Conservation (phyloP, 805 yeast species). For the Candida suzukii region DNA sequence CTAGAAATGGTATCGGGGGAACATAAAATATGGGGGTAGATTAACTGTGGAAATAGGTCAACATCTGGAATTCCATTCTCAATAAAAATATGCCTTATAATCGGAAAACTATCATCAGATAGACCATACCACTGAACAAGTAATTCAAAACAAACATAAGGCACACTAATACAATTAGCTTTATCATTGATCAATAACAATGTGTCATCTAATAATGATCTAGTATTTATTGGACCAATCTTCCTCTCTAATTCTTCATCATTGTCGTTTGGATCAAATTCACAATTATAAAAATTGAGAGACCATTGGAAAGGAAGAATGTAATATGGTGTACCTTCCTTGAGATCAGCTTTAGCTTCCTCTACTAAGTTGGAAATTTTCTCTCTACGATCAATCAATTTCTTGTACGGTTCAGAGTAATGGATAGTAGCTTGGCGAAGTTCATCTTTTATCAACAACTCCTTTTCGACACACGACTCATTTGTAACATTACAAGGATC, state of each 20-base stretch:
- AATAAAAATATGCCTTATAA: constrained; percentile 28
- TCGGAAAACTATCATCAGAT: constrained; percentile 28
- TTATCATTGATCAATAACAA: constrained; percentile 29
- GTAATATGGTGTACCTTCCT: constrained; percentile 43
- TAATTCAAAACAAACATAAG: constrained; percentile 36
- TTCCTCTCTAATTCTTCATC: constrained; percentile 18
- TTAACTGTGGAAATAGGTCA: constrained; percentile 19
- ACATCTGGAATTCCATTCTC: constrained; percentile 16
- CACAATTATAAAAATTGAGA: constrained; percentile 29
- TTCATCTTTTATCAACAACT: no score
- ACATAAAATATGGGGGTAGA: constrained; percentile 22
- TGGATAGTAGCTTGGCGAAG: no score
- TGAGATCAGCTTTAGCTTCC: constrained; percentile 7
- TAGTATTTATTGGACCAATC: constrained; percentile 43
- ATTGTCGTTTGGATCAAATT: constrained; percentile 21
- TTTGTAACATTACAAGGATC: no score
- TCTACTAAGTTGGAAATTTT: neutral
- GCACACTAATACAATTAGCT: constrained; percentile 22
- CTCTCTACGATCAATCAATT: neutral
- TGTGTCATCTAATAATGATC: constrained; percentile 33
- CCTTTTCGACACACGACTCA: no score
- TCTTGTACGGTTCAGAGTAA: neutral
- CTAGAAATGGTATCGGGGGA: constrained; percentile 17
- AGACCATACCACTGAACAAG: constrained; percentile 51
- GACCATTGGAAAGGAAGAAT: constrained; percentile 43